phyloP scores from a whole-genome alignment of 805 yeast species.

The Cyberlindnera xishuangbannaensis region DNA sequence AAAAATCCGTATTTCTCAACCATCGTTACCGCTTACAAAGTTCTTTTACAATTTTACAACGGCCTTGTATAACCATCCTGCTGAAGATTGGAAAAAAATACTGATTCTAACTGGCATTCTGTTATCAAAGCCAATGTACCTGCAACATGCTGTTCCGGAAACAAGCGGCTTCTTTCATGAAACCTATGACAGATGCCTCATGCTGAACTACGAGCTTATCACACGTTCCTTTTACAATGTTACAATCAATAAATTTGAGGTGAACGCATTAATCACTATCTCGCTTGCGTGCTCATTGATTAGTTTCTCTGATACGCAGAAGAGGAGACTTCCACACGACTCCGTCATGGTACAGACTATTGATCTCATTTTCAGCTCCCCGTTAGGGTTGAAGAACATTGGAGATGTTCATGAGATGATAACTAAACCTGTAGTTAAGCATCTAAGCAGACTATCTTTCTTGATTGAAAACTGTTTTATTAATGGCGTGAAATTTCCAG shows the following conservation, averaged over 20 bases:
- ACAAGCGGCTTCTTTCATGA: conserved; percentile 31
- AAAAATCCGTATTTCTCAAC: conserved; percentile 39
- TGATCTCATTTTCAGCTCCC: conserved; percentile 20
- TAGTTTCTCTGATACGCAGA: conserved; percentile 15
- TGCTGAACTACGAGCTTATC: conserved; percentile 29
- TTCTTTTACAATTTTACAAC: conserved; percentile 32
- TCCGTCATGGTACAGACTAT: conserved; percentile 13
- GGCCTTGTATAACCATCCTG: conserved; percentile 30
- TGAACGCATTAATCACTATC: conserved; percentile 13
- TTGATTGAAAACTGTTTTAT: conserved; percentile 34
- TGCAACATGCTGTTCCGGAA: conserved; percentile 27
- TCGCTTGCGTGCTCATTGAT: conserved; percentile 19
- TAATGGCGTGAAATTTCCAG: conserved; percentile 16
- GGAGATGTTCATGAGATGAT: conserved; percentile 6
- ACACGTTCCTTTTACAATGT: conserved; percentile 4
- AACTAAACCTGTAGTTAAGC: conserved; percentile 37
- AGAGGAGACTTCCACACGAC: conserved; percentile 17
- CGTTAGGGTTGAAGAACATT: conserved; percentile 12
- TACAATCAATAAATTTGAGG: conserved; percentile 20
- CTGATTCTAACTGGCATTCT: conserved; percentile 39
- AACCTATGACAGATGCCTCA: conserved; percentile 28
- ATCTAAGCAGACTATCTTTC: conserved; percentile 43
- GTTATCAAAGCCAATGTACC: conserved; percentile 30
- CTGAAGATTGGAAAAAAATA: conserved; percentile 36
- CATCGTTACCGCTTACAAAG: conserved; percentile 34